phyloP scores from a whole-genome alignment of 2,329 filamentous ascomycete genomes.

The Coniochaeta prunicola region DNA sequence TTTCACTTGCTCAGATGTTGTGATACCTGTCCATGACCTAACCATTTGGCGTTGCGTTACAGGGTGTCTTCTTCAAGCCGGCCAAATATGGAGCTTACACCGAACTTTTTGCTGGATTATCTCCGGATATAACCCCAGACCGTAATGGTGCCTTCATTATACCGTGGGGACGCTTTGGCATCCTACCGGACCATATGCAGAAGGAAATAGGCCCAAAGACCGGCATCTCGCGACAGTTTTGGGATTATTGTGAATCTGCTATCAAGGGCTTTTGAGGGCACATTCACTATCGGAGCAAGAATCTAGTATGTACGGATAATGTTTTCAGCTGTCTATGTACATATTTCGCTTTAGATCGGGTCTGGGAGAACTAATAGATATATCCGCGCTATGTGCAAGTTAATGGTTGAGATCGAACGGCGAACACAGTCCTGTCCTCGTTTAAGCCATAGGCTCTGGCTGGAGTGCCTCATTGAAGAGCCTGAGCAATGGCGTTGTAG shows the following conservation, averaged over 20 bases:
- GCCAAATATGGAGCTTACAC: neutral
- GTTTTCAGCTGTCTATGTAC: too few relatives aligned
- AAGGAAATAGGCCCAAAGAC: neutral
- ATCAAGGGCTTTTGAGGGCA: neutral
- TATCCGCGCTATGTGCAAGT: too few relatives aligned
- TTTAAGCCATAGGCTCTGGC: too few relatives aligned
- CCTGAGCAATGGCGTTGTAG: constrained; percentile 37
- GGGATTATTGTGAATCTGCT: neutral
- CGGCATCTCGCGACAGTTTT: neutral
- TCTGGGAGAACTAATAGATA: too few relatives aligned
- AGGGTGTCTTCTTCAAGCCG: neutral
- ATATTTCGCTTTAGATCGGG: too few relatives aligned
- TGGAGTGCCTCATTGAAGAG: constrained; percentile 25
- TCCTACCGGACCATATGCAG: neutral
- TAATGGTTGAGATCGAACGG: too few relatives aligned
- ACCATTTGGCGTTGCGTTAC: neutral
- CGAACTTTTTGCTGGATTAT: neutral
- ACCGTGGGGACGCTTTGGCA: neutral
- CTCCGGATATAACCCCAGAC: neutral
- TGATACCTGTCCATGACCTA: neutral
- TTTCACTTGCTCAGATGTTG: neutral
- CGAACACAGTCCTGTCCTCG: too few relatives aligned
- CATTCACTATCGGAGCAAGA: too few relatives aligned
- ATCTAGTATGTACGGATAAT: too few relatives aligned
- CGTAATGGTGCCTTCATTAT: neutral